Base-by-base conservation (phyloP, 768 basidiomycete species). In the Crassisporium funariophilum region DNA sequence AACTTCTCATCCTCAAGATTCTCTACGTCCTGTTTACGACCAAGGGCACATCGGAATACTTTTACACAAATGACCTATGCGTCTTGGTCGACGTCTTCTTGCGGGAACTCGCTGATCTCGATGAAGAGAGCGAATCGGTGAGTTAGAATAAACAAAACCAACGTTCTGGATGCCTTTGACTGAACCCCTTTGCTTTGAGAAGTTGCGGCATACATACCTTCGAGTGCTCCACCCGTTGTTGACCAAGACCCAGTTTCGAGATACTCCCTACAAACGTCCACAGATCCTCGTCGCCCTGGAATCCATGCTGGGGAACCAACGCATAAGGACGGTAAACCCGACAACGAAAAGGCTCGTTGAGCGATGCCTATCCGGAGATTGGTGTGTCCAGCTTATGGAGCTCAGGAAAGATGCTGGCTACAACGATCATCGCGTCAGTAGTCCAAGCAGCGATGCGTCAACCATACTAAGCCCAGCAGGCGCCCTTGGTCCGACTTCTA, bases 1-100 rank as follows among this genome's bases (percentile, higher is more conserved):
- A 97, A 55, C 72, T 98, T 13, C 76, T 98, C 44, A 87, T 98
- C 40, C 75, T 99, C 58, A 99, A 99, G 67, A 78, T 98, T 31
- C 78, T 99, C 2, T 99, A 95, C 63, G 80, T 98, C 5, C 78
- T 99, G 8, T 98, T 98, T 65, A 95, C 93, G 12, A 97, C 91
- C 2, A 84, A 86, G 52, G 91, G 86, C 23, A 94, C 93, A 9
- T 85, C 87, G 4, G 94, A 98, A 64, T 98, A 92, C 64, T 98
- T 99, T 61, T 99, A 97, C 68, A 98, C 94, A 12, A 99, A 99
- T 60, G 97, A 99, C 58, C 75, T 99, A 23, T 82, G 91, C 56
- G 97, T 99, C 3, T 75, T 99, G 11, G 92, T 99, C 10, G 97
- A 99, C 58, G 97, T 99, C 1, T 98, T 99, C 59, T 76, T 99